These are phyloP conservation scores for Ploettnerulaceae sp. DNA, from an alignment of 2,329 filamentous ascomycete genomes.

Conservation along the genomic window DNA sequence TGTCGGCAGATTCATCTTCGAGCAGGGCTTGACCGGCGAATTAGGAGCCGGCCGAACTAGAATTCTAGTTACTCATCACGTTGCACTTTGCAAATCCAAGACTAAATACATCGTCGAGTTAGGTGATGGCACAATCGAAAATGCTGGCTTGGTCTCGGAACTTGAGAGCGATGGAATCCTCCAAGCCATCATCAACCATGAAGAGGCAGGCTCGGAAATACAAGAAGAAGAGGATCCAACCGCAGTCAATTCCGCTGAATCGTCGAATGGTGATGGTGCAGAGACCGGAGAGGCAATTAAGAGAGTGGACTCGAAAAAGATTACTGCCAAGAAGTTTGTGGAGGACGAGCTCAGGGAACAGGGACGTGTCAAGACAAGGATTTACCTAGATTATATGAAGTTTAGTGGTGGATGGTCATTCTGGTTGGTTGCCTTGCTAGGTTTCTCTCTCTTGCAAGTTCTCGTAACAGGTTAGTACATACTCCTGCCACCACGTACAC, in stretches of 20 bases:
- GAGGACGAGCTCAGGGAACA: slow-evolving; percentile 70
- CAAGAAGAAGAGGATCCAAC: slow-evolving; percentile 48
- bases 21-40: slow-evolving; percentile 68
- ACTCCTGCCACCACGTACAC: background rate
- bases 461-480: slow-evolving; percentile 47
- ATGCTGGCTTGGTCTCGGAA: slow-evolving; percentile 62
- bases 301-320: slow-evolving; percentile 46
- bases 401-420: slow-evolving; percentile 59
- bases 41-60: slow-evolving; percentile 65
- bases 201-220: slow-evolving; percentile 43
- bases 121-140: slow-evolving; percentile 59
- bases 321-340: slow-evolving; percentile 66
- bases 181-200: slow-evolving; percentile 52
- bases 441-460: slow-evolving; percentile 52
- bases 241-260: slow-evolving; percentile 51
- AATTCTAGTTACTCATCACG: slow-evolving; percentile 77
- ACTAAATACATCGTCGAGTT: slow-evolving; percentile 73
- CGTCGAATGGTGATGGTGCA: slow-evolving; percentile 39
- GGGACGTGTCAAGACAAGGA: slow-evolving; percentile 60
- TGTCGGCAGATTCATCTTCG: slow-evolving; percentile 73
- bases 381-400: slow-evolving; percentile 65
- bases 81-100: slow-evolving; percentile 63
- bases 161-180: slow-evolving; percentile 52
- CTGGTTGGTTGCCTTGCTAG: slow-evolving; percentile 50
- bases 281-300: slow-evolving; percentile 39